These are phyloP conservation scores for Mycena leptocephala DNA, from an alignment of 768 basidiomycete species.

Conservation along the genomic window DNA sequence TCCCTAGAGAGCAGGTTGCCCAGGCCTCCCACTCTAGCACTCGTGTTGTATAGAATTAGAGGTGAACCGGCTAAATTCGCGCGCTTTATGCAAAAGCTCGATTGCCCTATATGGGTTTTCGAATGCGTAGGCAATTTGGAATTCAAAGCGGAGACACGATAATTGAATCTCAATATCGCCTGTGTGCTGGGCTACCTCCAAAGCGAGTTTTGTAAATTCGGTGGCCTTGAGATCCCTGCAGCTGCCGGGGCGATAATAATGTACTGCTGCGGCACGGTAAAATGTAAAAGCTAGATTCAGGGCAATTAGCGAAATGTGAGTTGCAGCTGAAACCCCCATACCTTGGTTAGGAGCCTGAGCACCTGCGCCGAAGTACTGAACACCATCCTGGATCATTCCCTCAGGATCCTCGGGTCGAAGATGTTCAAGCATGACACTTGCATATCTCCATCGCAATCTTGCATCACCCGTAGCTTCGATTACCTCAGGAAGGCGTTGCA, in stretches of 20 bases:
- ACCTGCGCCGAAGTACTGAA: background rate
- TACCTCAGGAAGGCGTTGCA: too few relatives aligned
- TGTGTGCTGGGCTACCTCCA: background rate
- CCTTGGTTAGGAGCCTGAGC: background rate
- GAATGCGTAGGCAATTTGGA: background rate
- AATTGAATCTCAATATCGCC: background rate
- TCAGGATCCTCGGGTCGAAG: background rate
- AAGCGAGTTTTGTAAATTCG: background rate
- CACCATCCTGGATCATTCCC: background rate
- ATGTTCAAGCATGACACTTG: background rate
- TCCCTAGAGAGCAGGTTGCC: background rate
- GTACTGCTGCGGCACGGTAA: background rate
- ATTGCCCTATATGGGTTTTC: background rate
- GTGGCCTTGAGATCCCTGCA: background rate
- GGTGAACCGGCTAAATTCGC: background rate
- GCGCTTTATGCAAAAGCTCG: background rate
- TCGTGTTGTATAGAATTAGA: background rate
- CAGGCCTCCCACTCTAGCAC: background rate
- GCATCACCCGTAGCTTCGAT: too few relatives aligned
- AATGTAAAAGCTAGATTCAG: background rate
- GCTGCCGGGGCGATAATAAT: background rate
- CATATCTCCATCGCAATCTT: background rate
- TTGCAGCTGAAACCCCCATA: background rate
- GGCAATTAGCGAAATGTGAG: background rate
- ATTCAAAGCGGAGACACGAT: background rate